Base-by-base conservation (phyloP, 2,329 filamentous ascomycete genomes). In the Calonectria pauciramosa region DNA sequence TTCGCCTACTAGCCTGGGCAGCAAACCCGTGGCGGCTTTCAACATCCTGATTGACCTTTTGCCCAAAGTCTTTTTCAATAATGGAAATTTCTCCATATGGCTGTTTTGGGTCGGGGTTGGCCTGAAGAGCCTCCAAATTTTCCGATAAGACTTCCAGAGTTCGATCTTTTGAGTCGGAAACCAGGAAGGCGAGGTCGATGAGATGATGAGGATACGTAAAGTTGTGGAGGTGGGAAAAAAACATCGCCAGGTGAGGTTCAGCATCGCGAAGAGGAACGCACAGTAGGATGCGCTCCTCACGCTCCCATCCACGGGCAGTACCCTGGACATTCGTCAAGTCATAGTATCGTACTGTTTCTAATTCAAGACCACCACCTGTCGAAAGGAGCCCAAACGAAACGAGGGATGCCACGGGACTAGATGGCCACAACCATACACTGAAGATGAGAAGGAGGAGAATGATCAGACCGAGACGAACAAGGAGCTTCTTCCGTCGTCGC, bases 31-130 rank as follows among this genome's bases (percentile, higher is more conserved):
- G 97, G 79, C 97, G 93, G 84, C 95, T 98, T 87, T 99, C 97
- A 32, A 99, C 96, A 86, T 99, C 96, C 86, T 99, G 97, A 77
- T 98, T 95, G 74, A 99, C 97, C 84, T 96, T 96, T 84, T 99
- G 97, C 4, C 97, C 97, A 87, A 99, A 99, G 85, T 99, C 96
- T 87, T 99, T 99, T 86, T 99, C 95, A 78, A 99, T 96, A 74
- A 99, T 97, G 0, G 95, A 98, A 73, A 99, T 97, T 87, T 99
- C 97, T 75, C 97, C 97, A 83, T 96, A 99, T 20, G 94, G 93
- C 86, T 96, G 93, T 80, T 92, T 93, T 14, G 93, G 92, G 80
- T 98, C 94, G 28, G 93, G 89, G 75, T 97, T 91, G 30, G 91
- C 92, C 86, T 99, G 97, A 18, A 98, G 90, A 51, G 93, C 91